Conservation (phyloP, 2,329 filamentous ascomycete genomes). For the Colletotrichum coccodes region DNA sequence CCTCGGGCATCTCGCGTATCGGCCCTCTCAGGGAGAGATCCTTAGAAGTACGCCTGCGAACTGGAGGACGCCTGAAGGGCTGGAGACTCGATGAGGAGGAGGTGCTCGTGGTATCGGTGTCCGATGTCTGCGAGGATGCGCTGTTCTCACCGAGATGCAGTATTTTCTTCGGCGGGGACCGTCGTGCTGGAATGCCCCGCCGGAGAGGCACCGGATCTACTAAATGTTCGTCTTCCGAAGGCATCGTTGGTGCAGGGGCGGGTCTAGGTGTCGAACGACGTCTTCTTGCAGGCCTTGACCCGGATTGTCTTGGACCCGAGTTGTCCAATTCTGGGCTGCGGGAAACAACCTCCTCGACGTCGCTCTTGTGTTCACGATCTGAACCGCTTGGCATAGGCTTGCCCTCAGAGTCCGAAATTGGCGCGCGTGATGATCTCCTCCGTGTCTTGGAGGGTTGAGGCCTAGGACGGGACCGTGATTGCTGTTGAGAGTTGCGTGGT, state of each 20-base stretch:
- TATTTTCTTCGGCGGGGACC: slow-evolving; percentile 12
- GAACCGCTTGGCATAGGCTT: slow-evolving; percentile 2
- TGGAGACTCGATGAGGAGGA: slow-evolving; percentile 16
- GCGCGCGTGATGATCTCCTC: slow-evolving; percentile 8
- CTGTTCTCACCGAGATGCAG: slow-evolving; percentile 11
- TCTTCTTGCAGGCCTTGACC: slow-evolving; percentile 5
- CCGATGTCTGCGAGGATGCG: slow-evolving; percentile 5
- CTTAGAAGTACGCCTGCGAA: slow-evolving; percentile 13
- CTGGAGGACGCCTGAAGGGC: slow-evolving; percentile 18
- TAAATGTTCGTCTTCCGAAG: slow-evolving; percentile 20
- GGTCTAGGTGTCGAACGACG: neutral
- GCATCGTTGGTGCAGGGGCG: slow-evolving; percentile 4
- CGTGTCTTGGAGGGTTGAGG: slow-evolving; percentile 11
- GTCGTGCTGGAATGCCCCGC: neutral
- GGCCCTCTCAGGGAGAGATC: slow-evolving; percentile 16
- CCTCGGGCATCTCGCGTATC: slow-evolving; percentile 2
- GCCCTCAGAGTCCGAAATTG: neutral
- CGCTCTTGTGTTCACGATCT: slow-evolving; percentile 10
- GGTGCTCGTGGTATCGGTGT: slow-evolving; percentile 26
- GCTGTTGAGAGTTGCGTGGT: slow-evolving; percentile 10
- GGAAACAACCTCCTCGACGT: slow-evolving; percentile 10
- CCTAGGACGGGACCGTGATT: neutral
- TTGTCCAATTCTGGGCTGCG: neutral
- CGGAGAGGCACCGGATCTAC: slow-evolving; percentile 19
- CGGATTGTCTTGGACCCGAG: neutral